Percentiles rank a stretch among this genome's conserved stretches.
Evolutionary conservation across 1,284 basidiomycete species (phyloP).

Genomic region (Boletus mariae): DNA sequence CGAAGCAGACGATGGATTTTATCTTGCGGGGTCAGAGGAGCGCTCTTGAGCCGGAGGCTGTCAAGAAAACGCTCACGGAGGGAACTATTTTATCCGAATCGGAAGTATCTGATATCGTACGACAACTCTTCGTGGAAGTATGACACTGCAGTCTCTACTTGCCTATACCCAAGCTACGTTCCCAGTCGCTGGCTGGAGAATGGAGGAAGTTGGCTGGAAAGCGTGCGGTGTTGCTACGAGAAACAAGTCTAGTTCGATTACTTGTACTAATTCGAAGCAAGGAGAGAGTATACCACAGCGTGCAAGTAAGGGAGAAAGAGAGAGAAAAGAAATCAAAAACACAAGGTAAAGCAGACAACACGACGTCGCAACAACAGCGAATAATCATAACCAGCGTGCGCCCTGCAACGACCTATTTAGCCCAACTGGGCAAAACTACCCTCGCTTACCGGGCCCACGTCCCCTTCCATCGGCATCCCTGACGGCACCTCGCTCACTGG

Average conservation of each 20-base stretch:
- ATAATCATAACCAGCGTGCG: constrained; percentile 23
- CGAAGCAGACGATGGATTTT: constrained; percentile 14
- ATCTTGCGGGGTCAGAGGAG: constrained; percentile 7
- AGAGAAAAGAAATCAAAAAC: constrained; percentile 10
- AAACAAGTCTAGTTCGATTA: constrained; percentile 12
- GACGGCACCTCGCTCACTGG: constrained; percentile 48
- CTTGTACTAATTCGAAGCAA: constrained; percentile 6
- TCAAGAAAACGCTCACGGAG: constrained; percentile 16
- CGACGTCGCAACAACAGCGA: constrained; percentile 19
- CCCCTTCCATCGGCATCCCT: constrained; percentile 37
- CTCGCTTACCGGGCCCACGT: constrained; percentile 44
- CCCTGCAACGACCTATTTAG: constrained; percentile 10
- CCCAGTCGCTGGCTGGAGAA: neutral
- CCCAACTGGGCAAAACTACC: constrained; percentile 45
- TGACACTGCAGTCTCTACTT: neutral
- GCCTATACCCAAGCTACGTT: neutral
- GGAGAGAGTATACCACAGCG: constrained; percentile 18
- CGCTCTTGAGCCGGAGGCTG: constrained; percentile 10
- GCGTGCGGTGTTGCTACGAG: neutral
- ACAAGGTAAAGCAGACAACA: constrained; percentile 1
- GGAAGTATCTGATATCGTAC: constrained; percentile 8
- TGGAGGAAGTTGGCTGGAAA: neutral
- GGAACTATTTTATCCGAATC: constrained; percentile 4
- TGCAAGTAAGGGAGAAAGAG: neutral
- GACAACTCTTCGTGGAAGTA: constrained; percentile 9